Conservation (phyloP, 2,329 filamentous ascomycete genomes). For the Colletotrichum sansevieriae region DNA sequence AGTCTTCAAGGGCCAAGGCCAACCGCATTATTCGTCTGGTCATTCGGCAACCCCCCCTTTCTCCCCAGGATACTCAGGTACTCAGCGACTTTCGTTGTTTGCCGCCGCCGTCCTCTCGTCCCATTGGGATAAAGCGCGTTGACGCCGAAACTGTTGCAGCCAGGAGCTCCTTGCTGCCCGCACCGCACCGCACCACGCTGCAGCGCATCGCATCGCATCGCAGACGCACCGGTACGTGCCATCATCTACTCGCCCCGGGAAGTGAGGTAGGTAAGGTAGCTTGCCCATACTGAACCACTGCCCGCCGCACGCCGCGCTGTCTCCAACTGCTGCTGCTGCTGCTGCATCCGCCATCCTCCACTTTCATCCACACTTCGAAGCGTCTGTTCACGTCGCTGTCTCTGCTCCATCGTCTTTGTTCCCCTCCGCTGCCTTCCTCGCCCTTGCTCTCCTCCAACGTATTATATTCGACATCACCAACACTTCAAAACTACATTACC, state of each 20-base stretch:
- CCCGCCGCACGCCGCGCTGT: neutral
- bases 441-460: neutral
- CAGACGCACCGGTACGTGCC: conserved; percentile 36
- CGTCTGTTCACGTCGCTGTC: conserved; percentile 19
- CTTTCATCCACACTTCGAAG: conserved; percentile 23
- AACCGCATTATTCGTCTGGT: neutral
- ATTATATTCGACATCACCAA: neutral
- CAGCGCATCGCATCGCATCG: conserved; percentile 33
- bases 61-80: no score
- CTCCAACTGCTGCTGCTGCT: conserved; percentile 3
- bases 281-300: neutral
- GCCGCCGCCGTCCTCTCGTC: conserved; percentile 17
- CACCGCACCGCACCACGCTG: conserved; percentile 29
- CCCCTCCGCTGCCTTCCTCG: conserved; percentile 1
- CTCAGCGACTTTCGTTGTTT: conserved; percentile 10
- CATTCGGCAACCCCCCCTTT: no score
- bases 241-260: conserved; percentile 13
- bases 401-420: conserved; percentile 24
- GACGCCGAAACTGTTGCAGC: conserved; percentile 49
- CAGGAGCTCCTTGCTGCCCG: conserved; percentile 44
- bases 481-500: no score
- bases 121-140: conserved; percentile 41
- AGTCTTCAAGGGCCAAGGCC: neutral
- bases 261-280: neutral
- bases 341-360: conserved; percentile 7